These are phyloP conservation scores for Kernera saxatilis DNA, from an alignment of 345 rosid species.

Conservation along the genomic window DNA sequence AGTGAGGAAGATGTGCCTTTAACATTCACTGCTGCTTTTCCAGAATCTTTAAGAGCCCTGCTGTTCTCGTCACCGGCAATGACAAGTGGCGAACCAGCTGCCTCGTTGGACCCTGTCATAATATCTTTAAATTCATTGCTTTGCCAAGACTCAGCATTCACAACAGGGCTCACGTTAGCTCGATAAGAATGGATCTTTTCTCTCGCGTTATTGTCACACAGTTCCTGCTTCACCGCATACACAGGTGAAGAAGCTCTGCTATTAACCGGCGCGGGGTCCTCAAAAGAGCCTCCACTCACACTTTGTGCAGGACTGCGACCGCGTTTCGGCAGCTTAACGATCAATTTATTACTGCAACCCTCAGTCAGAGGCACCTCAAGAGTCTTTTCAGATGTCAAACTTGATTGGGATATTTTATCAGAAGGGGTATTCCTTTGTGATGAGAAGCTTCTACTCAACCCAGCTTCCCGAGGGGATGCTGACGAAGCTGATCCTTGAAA, in stretches of 20 bases:
- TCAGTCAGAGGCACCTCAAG: constrained; percentile 46
- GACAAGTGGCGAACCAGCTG: constrained; percentile 44
- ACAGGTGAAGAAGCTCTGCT: constrained; percentile 64
- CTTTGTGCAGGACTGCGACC: constrained; percentile 68
- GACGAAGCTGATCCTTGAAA: constrained; percentile 35
- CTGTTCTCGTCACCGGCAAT: constrained; percentile 40
- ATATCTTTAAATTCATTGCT: constrained; percentile 59
- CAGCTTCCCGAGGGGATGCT: constrained; percentile 46
- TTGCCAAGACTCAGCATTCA: constrained; percentile 57
- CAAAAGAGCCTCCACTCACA: constrained; percentile 63
- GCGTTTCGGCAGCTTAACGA: constrained; percentile 68
- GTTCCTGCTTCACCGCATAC: constrained; percentile 56
- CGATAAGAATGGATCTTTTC: constrained; percentile 44
- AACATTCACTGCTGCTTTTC: constrained; percentile 37
- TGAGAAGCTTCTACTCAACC: constrained; percentile 42
- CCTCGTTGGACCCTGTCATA: constrained; percentile 43
- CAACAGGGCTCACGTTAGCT: constrained; percentile 36
- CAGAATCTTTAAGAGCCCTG: constrained; percentile 37
- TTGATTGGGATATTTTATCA: constrained; percentile 53
- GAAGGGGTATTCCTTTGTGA: constrained; percentile 42
- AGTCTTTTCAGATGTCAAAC: constrained; percentile 46
- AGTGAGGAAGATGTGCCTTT: constrained; percentile 39
- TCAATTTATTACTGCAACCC: constrained; percentile 56
- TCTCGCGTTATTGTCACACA: constrained; percentile 31
- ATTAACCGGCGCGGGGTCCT: constrained; percentile 45